Conservation (phyloP, 768 basidiomycete species). For the Serendipita vermifera region DNA sequence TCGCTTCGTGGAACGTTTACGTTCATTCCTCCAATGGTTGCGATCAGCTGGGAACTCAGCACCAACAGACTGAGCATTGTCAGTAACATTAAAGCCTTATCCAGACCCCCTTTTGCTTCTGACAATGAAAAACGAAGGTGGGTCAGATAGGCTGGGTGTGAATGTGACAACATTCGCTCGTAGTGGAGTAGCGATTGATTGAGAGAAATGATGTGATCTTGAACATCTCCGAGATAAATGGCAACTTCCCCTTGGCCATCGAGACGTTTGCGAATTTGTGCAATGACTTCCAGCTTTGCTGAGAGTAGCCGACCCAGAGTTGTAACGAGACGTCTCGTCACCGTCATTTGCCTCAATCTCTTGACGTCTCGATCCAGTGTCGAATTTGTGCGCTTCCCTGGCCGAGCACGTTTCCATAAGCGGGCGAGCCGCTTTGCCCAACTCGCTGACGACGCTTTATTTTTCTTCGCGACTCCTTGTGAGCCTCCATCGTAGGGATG, state of each 20-base stretch:
- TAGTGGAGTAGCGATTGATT: constrained; percentile 76
- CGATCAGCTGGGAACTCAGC: constrained; percentile 44
- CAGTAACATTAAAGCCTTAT: constrained; percentile 52
- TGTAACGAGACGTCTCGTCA: constrained; percentile 64
- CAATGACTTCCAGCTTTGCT: constrained; percentile 70
- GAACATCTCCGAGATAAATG: constrained; percentile 83
- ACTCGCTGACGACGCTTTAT: too few species aligned
- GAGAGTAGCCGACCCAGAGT: constrained; percentile 62
- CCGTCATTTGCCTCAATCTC: constrained; percentile 65
- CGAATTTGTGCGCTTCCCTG: background rate
- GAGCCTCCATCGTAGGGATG: background rate
- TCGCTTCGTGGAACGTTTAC: background rate
- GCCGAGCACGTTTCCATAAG: background rate
- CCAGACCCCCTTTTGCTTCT: constrained; percentile 46
- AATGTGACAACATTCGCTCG: constrained; percentile 77
- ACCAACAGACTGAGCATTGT: constrained; percentile 55
- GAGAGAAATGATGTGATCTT: constrained; percentile 84
- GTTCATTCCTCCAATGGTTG: background rate
- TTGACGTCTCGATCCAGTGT: constrained; percentile 17
- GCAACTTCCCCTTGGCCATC: constrained; percentile 53
- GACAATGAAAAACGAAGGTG: constrained; percentile 55
- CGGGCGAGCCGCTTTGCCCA: too few species aligned
- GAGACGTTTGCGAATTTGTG: constrained; percentile 65
- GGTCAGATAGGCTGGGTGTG: constrained; percentile 73
- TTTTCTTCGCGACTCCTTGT: too few species aligned